Base-by-base conservation (phyloP, 2,329 filamentous ascomycete genomes). In the Apiospora hydei region DNA sequence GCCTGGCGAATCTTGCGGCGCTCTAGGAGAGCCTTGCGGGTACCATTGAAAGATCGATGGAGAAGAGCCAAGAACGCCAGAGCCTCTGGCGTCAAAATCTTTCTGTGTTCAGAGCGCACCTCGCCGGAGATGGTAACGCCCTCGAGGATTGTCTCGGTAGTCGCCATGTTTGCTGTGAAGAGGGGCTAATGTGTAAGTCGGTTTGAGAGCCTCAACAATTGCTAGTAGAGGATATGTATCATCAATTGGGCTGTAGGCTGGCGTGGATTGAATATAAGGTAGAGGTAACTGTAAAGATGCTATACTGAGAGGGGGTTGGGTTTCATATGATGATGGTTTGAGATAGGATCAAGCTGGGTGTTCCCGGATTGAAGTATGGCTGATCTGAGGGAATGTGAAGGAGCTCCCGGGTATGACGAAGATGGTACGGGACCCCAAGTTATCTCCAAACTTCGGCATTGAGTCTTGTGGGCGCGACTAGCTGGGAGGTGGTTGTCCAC, bases 41-140 rank as follows among this genome's bases (percentile, higher is more conserved):
- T 96, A 75, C 84, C 86, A 84, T 98, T 97, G 89, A 98, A 98
- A 76, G 95, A 94, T 81, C 96, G 93, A 86, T 99, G 96, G 79
- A 99, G 90, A 75, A 98, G 92, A 49, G 96, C 94, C 73, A 99
- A 90, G 88, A 98, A 99, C 75, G 94, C 93, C 76, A 94, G 91
- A 71, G 96, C 96, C 76, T 97, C 90, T 78, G 95, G 96, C 75
- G 91, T 98, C 76, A 98, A 90, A 82, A 99, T 97, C 88, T 97
- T 96, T 85, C 91, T 91, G 83, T 95, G 92, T 77, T 92, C 86
- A 73, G 96, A 91, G 80, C 91, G 91, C 81, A 98, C 86, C 74
- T 89, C 84, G 80, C 94, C 96, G 79, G 94, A 91, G 87, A 98
- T 90, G 84, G 91, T 90, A 80, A 98, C 95, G 84, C 95, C 95